Conservation (phyloP, 768 basidiomycete genomes). For the Termitomyces sp. region DNA sequence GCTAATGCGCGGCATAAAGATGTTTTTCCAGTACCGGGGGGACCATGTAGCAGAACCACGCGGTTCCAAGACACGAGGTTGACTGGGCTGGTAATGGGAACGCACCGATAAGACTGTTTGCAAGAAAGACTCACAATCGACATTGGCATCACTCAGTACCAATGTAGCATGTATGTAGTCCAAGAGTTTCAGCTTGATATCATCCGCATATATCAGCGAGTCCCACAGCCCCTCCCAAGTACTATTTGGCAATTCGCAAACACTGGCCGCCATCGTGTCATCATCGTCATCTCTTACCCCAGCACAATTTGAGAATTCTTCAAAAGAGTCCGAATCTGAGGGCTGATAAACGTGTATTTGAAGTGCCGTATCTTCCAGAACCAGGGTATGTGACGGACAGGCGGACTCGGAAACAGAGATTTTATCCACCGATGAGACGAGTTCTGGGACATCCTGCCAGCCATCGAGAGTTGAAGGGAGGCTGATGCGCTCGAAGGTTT, state of each 20-base stretch:
- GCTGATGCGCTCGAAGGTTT: constrained; percentile 62
- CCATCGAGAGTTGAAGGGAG: constrained; percentile 72
- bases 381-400: constrained; percentile 52
- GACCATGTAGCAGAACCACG: constrained; percentile 91
- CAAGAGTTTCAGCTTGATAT: constrained; percentile 84
- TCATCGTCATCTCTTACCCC: constrained; percentile 61
- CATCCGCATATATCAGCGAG: constrained; percentile 78
- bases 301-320: constrained; percentile 70
- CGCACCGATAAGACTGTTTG: neutral
- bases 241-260: constrained; percentile 83
- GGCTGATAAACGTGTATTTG: constrained; percentile 91
- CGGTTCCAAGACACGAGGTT: constrained; percentile 97
- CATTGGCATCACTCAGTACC: constrained; percentile 84
- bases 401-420: constrained; percentile 73
- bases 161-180: constrained; percentile 96
- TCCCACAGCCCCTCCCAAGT: constrained; percentile 93
- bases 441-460: constrained; percentile 74
- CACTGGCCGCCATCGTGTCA: constrained; percentile 83
- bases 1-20: constrained; percentile 92
- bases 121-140: constrained; percentile 62
- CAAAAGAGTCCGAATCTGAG: constrained; percentile 60
- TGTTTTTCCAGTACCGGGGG: constrained; percentile 97
- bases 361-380: constrained; percentile 58
- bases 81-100: constrained; percentile 39
- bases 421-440: constrained; percentile 72